Base-by-base conservation (phyloP, 139 green algal species). In the Tetradesmus lagerheimii region DNA sequence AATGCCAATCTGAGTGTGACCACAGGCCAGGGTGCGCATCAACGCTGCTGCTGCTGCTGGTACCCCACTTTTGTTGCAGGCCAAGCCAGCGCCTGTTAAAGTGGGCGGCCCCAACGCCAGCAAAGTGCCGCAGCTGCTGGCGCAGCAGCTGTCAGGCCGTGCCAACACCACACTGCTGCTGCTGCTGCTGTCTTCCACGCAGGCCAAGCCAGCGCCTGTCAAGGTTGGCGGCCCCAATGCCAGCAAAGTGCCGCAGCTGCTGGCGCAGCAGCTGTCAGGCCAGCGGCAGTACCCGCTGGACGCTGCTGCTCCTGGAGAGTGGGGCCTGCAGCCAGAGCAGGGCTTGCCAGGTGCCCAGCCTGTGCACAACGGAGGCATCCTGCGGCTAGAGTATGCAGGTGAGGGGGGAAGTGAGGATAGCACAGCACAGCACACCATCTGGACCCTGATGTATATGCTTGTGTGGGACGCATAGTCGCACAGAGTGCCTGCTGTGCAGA, bases 251-350 rank as follows among this genome's bases (percentile, higher is more conserved):
- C 79, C 38, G n/a, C 75, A 88, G 79, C 79, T 85, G n/a, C 50
- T 92, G n/a, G 29, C 86, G 39, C 84, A 90, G n/a, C 78, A 89
- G 38, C 71, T 83, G 83, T 50, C 39, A 27, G 45, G 29, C 25
- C 80, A 86, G 80, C 64, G n/a, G 80, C 80, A 86, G 45, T 92
- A 90, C 79, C 85, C 85, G 3, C n/a, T 90, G 8, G 38, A 39
- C 29, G 88, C 82, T 79, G 71, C 76, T 35, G 67, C 81, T 29
- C 71, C 76, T 29, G 45, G n/a, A 29, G 39, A 75, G 27, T 80
- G 31, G 62, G 1, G 11, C 12, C 25, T 62, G 23, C 80, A 90
- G 57, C 34, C 67, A 37, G 62, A 89, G n/a, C 89, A 89, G 80
- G 8, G 23, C 1, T 53, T 93, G 80, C 81, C 86, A 16, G 82